Evolutionary conservation across 1,139 yeast species (phyloP).

Genomic region (Maudiozyma humilis): DNA sequence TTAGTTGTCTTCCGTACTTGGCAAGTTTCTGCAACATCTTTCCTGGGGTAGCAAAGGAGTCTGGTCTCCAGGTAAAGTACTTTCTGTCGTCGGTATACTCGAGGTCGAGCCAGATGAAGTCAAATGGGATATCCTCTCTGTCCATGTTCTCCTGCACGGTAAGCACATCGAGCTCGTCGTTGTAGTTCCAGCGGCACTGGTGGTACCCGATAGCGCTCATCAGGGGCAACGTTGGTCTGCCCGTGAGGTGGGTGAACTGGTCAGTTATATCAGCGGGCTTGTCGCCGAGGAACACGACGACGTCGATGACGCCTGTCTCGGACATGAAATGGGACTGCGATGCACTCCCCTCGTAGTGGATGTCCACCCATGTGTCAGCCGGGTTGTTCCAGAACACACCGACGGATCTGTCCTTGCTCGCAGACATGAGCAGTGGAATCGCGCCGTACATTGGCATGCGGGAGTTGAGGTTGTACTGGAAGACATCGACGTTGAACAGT

Average conservation of each 20-base stretch:
- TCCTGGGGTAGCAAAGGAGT: slow-evolving; percentile 66
- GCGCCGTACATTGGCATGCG: slow-evolving; percentile 91
- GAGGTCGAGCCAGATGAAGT: slow-evolving; percentile 89
- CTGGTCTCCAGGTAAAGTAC: slow-evolving; percentile 84
- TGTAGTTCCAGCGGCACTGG: slow-evolving; percentile 96
- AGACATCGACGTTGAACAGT: slow-evolving; percentile 84
- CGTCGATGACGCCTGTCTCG: slow-evolving; percentile 76
- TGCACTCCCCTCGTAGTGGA: slow-evolving; percentile 36
- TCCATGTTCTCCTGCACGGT: slow-evolving; percentile 66
- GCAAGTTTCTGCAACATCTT: slow-evolving; percentile 57
- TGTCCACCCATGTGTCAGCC: slow-evolving; percentile 87
- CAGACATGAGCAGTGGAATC: slow-evolving; percentile 78
- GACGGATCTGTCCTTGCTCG: slow-evolving; percentile 47
- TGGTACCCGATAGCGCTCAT: slow-evolving; percentile 81
- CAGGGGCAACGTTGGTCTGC: slow-evolving; percentile 69
- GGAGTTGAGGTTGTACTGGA: slow-evolving; percentile 79
- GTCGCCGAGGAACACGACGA: slow-evolving; percentile 59
- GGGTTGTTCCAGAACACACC: slow-evolving; percentile 90
- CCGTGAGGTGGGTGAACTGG: slow-evolving; percentile 67
- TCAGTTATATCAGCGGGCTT: slow-evolving; percentile 52
- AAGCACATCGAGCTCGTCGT: slow-evolving; percentile 75
- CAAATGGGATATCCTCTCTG: slow-evolving; percentile 69
- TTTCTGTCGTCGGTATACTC: slow-evolving; percentile 82
- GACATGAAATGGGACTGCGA: slow-evolving; percentile 80
- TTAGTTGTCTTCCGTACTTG: slow-evolving; percentile 69